Percentiles rank a stretch among this genome's conserved stretches.
Evolutionary conservation across 306 rosid genomes (phyloP).

Genomic region (Fagus crenata): DNA sequence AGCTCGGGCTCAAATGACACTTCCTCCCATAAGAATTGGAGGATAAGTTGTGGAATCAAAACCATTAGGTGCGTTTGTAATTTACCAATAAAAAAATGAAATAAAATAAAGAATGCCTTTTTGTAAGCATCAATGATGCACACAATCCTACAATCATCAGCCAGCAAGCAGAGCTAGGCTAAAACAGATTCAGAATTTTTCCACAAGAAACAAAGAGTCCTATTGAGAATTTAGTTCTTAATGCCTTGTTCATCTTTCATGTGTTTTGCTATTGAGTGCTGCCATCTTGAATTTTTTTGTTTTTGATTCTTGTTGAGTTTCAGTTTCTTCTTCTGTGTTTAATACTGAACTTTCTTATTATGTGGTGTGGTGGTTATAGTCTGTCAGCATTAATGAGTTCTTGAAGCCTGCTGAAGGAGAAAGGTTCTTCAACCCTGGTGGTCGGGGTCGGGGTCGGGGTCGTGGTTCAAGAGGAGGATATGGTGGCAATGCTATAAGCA

Average conservation of each 20-base stretch:
- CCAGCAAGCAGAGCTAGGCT: too few relatives aligned
- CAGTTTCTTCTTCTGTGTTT: not conserved
- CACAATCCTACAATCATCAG: too few relatives aligned
- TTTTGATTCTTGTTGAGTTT: not conserved
- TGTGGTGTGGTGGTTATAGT: constrained; percentile 36
- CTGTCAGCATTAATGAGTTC: constrained; percentile 82
- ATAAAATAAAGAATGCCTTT: too few relatives aligned
- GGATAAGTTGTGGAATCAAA: too few relatives aligned
- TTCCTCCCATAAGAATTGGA: too few relatives aligned
- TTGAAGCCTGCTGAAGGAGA: constrained; percentile 92
- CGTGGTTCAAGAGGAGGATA: constrained; percentile 66
- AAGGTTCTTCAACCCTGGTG: constrained; percentile 63
- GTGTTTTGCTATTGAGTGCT: not conserved
- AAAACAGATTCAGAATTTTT: too few relatives aligned
- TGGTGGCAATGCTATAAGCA: constrained; percentile 47
- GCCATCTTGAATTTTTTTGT: not conserved
- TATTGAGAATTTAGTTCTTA: too few relatives aligned
- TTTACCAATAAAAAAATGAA: too few relatives aligned
- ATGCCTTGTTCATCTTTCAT: not conserved
- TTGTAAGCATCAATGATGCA: too few relatives aligned
- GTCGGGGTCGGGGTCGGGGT: constrained; percentile 78
- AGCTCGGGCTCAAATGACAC: too few relatives aligned
- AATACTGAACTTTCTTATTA: constrained; percentile 1
- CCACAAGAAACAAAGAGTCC: too few relatives aligned
- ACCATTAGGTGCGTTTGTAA: too few relatives aligned